Conservation (phyloP, 2,329 filamentous ascomycete species). For the Diaporthe longicolla region DNA sequence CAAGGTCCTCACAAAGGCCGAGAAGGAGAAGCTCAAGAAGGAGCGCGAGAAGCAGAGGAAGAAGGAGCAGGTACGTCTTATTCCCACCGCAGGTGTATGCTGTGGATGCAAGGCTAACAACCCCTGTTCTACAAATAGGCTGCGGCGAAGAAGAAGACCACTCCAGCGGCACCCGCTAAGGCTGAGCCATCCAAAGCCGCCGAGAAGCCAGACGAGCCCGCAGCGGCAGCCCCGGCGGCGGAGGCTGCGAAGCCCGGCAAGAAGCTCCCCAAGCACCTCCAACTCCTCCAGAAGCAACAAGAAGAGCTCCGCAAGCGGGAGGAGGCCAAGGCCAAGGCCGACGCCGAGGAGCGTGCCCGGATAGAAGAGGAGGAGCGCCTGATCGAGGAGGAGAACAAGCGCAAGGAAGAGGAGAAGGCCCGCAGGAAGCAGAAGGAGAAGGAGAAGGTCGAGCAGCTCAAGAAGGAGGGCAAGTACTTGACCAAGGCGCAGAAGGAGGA, state of each 20-base stretch:
- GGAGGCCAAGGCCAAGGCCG: constrained; percentile 71
- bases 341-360: constrained; percentile 70
- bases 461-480: constrained; percentile 88
- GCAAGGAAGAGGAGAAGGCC: constrained; percentile 79
- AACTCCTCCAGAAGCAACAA: constrained; percentile 84
- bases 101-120: constrained; percentile 28
- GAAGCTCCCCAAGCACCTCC: constrained; percentile 85
- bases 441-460: constrained; percentile 87
- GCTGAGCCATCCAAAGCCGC: constrained; percentile 69
- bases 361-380: constrained; percentile 76
- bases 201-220: constrained; percentile 61
- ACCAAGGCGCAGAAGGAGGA: constrained; percentile 90
- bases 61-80: constrained; percentile 84
- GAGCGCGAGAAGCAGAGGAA: constrained; percentile 98
- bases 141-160: constrained; percentile 83
- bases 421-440: constrained; percentile 89
- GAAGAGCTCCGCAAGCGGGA: constrained; percentile 79
- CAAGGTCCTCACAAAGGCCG: constrained; percentile 92
- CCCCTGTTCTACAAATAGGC: constrained; percentile 65
- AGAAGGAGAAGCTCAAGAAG: constrained; percentile 98
- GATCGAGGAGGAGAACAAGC: constrained; percentile 77
- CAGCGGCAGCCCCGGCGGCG: constrained; percentile 52
- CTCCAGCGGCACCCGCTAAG: constrained; percentile 58
- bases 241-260: constrained; percentile 70
- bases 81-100: not conserved